A percentile compares a stretch with the other conserved stretches of the same genome.
Evolutionary conservation across 1,284 basidiomycete species (phyloP).

Genomic region (Trichosporon sp.): DNA sequence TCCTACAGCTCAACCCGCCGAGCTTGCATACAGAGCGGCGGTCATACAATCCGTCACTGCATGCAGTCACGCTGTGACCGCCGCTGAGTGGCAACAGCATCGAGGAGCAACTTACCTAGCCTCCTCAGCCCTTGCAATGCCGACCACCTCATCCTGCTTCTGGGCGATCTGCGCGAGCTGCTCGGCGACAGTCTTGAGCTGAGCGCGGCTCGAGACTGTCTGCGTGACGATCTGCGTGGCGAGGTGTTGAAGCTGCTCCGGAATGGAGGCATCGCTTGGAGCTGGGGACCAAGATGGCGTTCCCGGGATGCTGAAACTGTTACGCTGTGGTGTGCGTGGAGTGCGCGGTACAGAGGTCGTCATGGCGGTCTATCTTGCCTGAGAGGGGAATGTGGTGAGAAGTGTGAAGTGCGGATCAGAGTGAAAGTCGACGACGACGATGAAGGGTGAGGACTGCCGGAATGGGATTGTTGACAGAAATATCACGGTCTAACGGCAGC

Average conservation of each 20-base stretch:
- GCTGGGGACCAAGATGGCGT: not conserved
- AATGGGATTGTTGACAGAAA: not conserved
- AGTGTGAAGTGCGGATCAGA: slow-evolving; percentile 16
- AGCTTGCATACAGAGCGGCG: not conserved
- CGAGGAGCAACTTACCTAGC: not conserved
- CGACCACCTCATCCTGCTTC: not conserved
- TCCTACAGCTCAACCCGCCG: not conserved
- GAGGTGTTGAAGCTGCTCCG: not conserved
- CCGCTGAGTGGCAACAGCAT: not conserved
- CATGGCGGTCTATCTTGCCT: not conserved
- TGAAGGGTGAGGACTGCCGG: not conserved
- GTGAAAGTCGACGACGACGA: no score
- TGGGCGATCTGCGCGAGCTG: not conserved
- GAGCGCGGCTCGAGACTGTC: not conserved
- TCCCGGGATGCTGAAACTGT: not conserved
- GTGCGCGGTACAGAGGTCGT: not conserved
- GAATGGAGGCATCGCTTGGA: not conserved
- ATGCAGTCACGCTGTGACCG: not conserved
- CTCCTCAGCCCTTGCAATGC: not conserved
- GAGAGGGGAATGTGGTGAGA: not conserved
- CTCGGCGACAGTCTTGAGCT: not conserved
- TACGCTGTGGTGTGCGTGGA: not conserved
- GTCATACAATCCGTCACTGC: not conserved
- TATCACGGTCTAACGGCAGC: not conserved
- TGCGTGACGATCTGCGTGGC: not conserved